Evolutionary conservation across 352 stramenopile genomes (phyloP).

Genomic region (Saprolegnia diclina): DNA sequence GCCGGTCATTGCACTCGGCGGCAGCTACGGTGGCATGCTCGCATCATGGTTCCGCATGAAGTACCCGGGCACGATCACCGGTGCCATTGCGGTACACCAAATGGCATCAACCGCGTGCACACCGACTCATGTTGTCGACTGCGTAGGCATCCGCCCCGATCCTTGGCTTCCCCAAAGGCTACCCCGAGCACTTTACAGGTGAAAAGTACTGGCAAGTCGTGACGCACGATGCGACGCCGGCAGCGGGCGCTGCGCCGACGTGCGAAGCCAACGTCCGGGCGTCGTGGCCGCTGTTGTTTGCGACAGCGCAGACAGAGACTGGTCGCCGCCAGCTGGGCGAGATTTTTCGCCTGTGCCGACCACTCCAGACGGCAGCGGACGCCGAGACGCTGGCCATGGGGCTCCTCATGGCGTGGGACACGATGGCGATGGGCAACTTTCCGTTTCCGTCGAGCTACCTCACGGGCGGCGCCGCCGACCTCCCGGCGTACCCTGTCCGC

Average conservation of each 20-base stretch:
- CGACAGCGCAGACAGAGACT: slow-evolving; percentile 48
- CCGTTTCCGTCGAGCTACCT: slow-evolving; percentile 94
- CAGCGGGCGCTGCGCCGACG: slow-evolving; percentile 56
- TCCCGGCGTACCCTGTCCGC: slow-evolving; percentile 91
- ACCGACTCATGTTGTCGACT: slow-evolving; percentile 33
- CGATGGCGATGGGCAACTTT: slow-evolving; percentile 93
- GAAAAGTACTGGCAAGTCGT: slow-evolving; percentile 83
- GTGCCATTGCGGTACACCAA: slow-evolving; percentile 72
- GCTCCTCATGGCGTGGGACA: slow-evolving; percentile 85
- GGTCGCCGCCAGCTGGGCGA: slow-evolving; percentile 48
- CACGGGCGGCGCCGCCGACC: slow-evolving; percentile 50
- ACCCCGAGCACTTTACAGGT: slow-evolving; percentile 45
- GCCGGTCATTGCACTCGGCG: slow-evolving; percentile 92
- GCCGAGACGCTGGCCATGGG: slow-evolving; percentile 62
- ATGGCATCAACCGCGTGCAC: background rate
- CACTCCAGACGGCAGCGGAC: slow-evolving; percentile 39
- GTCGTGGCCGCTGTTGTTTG: slow-evolving; percentile 73
- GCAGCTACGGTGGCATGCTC: slow-evolving; percentile 95
- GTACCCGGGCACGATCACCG: slow-evolving; percentile 88
- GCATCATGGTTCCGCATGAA: slow-evolving; percentile 93
- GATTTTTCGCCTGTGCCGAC: slow-evolving; percentile 65
- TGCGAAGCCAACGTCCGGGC: slow-evolving; percentile 82
- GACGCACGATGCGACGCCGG: slow-evolving; percentile 61
- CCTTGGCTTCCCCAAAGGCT: slow-evolving; percentile 75
- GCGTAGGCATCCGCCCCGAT: slow-evolving; percentile 89